These are phyloP conservation scores for Liriodendron chinense DNA, from an alignment of 164 flowering plant genomes.

Conservation along the genomic window DNA sequence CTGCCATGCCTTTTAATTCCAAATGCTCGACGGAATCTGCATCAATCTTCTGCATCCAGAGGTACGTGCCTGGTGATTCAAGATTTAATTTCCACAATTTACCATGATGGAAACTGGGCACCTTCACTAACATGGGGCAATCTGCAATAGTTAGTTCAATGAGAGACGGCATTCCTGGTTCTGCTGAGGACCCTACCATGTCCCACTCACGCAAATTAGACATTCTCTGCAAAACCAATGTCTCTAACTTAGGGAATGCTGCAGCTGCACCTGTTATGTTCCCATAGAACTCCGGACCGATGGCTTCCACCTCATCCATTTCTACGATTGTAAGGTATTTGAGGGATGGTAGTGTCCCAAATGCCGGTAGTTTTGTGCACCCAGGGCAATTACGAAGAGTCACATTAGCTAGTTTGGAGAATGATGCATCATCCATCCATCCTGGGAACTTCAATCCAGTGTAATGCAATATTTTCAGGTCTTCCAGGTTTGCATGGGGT, in stretches of 20 bases:
- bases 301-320: neutral
- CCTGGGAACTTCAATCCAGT: neutral
- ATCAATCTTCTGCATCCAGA: no score
- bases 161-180: neutral
- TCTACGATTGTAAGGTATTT: neutral
- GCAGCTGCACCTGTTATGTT: neutral
- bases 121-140: neutral
- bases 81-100: conserved; percentile 5
- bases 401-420: neutral
- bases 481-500: neutral
- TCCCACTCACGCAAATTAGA: neutral
- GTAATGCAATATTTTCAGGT: neutral
- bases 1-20: no score
- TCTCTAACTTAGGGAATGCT: conserved; percentile 10
- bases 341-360: conserved; percentile 9
- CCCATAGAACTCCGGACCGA: neutral
- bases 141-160: neutral
- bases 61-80: conserved; percentile 14
- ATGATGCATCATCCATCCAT: neutral
- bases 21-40: no score
- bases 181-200: conserved; percentile 5
- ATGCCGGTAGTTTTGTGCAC: neutral
- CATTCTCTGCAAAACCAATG: neutral
- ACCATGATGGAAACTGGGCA: conserved; percentile 4
- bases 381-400: no score